Percentiles rank a stretch among this genome's conserved stretches.
Evolutionary conservation across 495 filamentous ascomycete species (phyloP).

Genomic region (Penicillium cinerascens): DNA sequence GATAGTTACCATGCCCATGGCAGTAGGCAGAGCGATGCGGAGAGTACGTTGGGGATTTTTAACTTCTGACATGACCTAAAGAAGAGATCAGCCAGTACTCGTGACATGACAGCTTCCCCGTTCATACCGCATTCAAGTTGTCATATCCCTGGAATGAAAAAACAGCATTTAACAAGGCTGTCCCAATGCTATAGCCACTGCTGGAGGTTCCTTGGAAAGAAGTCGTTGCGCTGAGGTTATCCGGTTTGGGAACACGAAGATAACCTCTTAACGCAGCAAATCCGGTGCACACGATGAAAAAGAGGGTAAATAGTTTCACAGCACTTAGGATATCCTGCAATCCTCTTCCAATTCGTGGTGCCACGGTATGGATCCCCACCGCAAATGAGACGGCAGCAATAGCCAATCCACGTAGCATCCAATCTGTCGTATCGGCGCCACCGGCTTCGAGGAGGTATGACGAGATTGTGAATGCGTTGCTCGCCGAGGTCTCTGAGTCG

Average conservation of each 20-base stretch:
- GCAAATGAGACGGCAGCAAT: conserved; percentile 29
- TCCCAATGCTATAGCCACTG: conserved; percentile 26
- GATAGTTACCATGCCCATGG: conserved; percentile 53
- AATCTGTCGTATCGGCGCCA: conserved; percentile 19
- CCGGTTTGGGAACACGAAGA: conserved; percentile 14
- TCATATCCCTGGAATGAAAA: conserved; percentile 30
- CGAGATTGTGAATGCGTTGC: conserved; percentile 28
- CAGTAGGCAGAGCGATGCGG: conserved; percentile 54
- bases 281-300: conserved; percentile 42
- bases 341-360: conserved; percentile 24
- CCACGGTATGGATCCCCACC: conserved; percentile 25
- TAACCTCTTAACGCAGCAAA: conserved; percentile 36
- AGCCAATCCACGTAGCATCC: conserved; percentile 33
- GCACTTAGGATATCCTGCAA: conserved; percentile 34
- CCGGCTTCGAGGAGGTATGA: conserved; percentile 24
- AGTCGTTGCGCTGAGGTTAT: conserved; percentile 20
- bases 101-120: too few species aligned
- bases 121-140: conserved; percentile 22
- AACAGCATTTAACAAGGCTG: conserved; percentile 25
- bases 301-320: conserved; percentile 38
- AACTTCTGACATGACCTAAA: conserved; percentile 69
- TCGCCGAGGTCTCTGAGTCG: conserved; percentile 16
- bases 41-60: conserved; percentile 63
- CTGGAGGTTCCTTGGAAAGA: conserved; percentile 28
- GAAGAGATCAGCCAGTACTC: too few species aligned